Evolutionary conservation across 768 basidiomycete species (phyloP), one percentile per base, ranked within the genome.

Genomic region (Mycena indigotica): DNA sequence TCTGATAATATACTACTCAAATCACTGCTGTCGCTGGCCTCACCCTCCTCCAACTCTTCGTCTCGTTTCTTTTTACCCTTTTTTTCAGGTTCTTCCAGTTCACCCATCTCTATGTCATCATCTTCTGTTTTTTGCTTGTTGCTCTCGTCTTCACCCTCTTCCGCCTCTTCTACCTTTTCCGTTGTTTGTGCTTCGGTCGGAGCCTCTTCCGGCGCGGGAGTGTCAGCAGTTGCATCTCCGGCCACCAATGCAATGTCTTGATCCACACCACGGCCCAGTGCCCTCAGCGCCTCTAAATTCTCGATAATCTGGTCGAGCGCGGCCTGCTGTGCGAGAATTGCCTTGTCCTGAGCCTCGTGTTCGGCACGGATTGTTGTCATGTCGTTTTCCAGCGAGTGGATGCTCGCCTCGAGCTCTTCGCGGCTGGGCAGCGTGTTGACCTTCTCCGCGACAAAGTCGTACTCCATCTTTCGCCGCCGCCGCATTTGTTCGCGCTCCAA

Each of bases 81-180:
- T 58, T 78, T 83, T 2, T 84, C 83, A 52, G 84, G 83, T 66
- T 93, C 91, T 58, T 89, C 86, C 3, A 93, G 82, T 67, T 93
- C 91, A n/a, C 91, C 91, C 91, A 93, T 93, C 71, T 93, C 91
- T 61, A 93, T 92, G 60, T 93, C 91, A 62, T 89, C 82, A 26
- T 84, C 70, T 62, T 46, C 60, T 63, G 62, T 63, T 48, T 57
- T 57, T 56, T 71, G 61, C 45, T 17, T 17, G 10, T 55, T 58
- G n/a, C 60, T 56, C n/a, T 52, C 44, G 62, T 66, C 72, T 45
- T 79, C 78, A n/a, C 79, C 81, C 29, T 75, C 76, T 57, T 79
- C 75, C 49, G 70, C 65, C 55, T 71, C 77, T 45, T 77, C 75
- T 32, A 72, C 71, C 35, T 65, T 73, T 68, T 80, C 73, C 32